Evolutionary conservation across 2,329 filamentous ascomycete genomes (phyloP).

Genomic region (Colletotrichum karsti): DNA sequence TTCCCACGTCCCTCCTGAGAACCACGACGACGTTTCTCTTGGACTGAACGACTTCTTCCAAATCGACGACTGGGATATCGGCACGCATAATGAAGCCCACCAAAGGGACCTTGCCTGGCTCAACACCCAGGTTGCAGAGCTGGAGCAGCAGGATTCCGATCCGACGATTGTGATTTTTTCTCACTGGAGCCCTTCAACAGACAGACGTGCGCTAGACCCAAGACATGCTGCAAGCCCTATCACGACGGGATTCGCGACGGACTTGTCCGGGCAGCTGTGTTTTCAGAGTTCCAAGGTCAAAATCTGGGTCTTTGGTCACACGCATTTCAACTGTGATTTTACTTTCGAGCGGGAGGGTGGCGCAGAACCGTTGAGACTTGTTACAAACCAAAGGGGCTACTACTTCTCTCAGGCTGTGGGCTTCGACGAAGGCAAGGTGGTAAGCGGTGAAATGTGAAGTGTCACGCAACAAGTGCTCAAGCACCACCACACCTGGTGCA

Average conservation of each 20-base stretch:
- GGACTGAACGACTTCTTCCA: slow-evolving; percentile 61
- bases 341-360: slow-evolving; percentile 31
- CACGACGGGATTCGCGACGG: slow-evolving; percentile 47
- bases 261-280: slow-evolving; percentile 46
- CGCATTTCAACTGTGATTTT: slow-evolving; percentile 54
- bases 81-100: slow-evolving; percentile 47
- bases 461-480: too few relatives aligned
- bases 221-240: slow-evolving; percentile 40
- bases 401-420: slow-evolving; percentile 46
- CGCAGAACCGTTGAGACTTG: slow-evolving; percentile 38
- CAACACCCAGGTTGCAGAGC: slow-evolving; percentile 42
- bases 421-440: slow-evolving; percentile 40
- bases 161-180: slow-evolving; percentile 47
- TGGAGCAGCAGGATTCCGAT: slow-evolving; percentile 34
- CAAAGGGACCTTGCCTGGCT: slow-evolving; percentile 51
- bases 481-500: not conserved
- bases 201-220: slow-evolving; percentile 43
- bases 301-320: slow-evolving; percentile 58
- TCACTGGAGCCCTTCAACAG: slow-evolving; percentile 50
- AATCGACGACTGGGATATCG: slow-evolving; percentile 49
- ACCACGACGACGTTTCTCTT: slow-evolving; percentile 46
- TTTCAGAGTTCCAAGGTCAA: slow-evolving; percentile 46
- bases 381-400: slow-evolving; percentile 51
- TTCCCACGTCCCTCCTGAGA: slow-evolving; percentile 51
- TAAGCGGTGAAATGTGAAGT: not conserved